These are phyloP conservation scores for Phytophthora litchii DNA, from an alignment of 352 stramenopile genomes.

Conservation along the genomic window DNA sequence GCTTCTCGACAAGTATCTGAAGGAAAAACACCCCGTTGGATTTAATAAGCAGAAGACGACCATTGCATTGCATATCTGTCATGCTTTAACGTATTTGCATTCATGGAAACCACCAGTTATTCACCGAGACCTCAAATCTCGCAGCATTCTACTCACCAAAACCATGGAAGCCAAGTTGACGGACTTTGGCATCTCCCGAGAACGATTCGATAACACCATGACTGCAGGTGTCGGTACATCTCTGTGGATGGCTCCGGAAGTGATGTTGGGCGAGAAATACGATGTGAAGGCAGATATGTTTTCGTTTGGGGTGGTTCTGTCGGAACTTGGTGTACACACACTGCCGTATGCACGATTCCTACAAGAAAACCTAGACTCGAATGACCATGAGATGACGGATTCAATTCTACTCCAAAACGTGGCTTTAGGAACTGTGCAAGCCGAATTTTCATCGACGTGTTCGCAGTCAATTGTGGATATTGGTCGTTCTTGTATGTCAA, in stretches of 20 bases:
- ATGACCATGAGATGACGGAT: conserved; percentile 19
- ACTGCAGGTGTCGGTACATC: conserved; percentile 25
- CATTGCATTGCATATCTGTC: conserved; percentile 41
- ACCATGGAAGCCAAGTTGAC: conserved; percentile 52
- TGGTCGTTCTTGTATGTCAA: conserved; percentile 18
- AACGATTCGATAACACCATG: conserved; percentile 27
- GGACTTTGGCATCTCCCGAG: conserved; percentile 64
- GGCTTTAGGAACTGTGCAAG: conserved; percentile 16
- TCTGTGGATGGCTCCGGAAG: conserved; percentile 25
- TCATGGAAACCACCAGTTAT: conserved; percentile 15
- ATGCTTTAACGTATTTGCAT: conserved; percentile 28
- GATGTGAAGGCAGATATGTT: conserved; percentile 27
- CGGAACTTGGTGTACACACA: conserved; percentile 21
- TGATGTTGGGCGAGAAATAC: conserved; percentile 22
- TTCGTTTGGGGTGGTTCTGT: conserved; percentile 24
- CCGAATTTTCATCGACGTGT: conserved; percentile 15
- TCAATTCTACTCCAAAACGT: conserved; percentile 27
- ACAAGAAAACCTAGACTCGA: conserved; percentile 21
- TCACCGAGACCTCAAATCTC: conserved; percentile 26
- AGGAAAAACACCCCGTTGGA: conserved; percentile 13
- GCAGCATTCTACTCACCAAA: conserved; percentile 46
- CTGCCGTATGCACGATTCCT: conserved; percentile 11
- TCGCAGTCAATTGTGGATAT: conserved; percentile 17
- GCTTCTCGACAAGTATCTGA: conserved; percentile 29
- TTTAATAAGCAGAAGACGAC: conserved; percentile 39